These are phyloP conservation scores for Solanum paucissectum DNA, from an alignment of 257 asterid species.

Conservation along the genomic window DNA sequence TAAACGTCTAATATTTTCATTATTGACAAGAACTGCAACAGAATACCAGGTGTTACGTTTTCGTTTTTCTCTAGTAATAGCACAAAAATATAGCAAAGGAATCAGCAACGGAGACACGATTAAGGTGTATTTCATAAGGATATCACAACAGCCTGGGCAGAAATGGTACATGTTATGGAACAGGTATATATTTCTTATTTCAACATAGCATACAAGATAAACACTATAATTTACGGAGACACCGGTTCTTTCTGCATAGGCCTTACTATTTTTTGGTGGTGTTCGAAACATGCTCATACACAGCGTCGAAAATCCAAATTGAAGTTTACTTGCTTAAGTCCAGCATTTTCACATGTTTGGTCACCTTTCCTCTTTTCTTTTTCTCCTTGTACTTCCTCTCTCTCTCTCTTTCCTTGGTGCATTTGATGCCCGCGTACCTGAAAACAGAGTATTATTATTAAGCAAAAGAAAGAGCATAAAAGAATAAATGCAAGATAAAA, in stretches of 20 bases:
- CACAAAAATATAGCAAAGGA: background rate
- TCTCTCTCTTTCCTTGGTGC: background rate
- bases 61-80: background rate
- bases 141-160: background rate
- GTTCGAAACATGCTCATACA: background rate
- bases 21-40: background rate
- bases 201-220: background rate
- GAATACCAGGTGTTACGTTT: background rate
- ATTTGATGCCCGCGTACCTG: background rate
- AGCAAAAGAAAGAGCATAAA: background rate
- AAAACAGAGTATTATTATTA: background rate
- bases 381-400: background rate
- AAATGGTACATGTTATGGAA: background rate
- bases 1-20: background rate
- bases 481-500: background rate
- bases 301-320: background rate
- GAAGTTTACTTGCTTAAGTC: background rate
- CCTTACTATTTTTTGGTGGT: background rate
- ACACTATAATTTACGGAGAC: background rate
- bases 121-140: background rate
- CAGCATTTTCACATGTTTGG: background rate
- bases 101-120: background rate
- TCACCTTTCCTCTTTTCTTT: background rate
- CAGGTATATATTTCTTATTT: background rate
- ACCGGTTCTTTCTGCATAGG: background rate